Conservation (phyloP, 2,329 filamentous ascomycete species). For the Curvularia spicifera region DNA sequence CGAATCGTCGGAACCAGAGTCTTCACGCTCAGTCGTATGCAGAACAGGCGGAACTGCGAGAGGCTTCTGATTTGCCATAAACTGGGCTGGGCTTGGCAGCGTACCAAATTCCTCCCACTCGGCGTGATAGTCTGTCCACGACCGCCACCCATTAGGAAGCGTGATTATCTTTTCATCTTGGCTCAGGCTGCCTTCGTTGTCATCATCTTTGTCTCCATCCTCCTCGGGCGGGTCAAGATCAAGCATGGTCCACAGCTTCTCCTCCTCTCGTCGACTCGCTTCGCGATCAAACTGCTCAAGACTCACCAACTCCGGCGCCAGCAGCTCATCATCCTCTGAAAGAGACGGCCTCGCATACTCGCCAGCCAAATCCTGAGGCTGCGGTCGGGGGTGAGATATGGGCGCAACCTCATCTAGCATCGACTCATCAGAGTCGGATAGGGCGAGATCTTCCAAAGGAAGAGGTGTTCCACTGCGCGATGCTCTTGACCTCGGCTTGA, state of each 20-base stretch:
- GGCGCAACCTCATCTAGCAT: neutral
- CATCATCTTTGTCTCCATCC: slow-evolving; percentile 34
- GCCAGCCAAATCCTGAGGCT: slow-evolving; percentile 8
- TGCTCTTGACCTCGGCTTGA: slow-evolving; percentile 29
- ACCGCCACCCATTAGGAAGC: slow-evolving; percentile 57
- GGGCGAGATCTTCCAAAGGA: slow-evolving; percentile 24
- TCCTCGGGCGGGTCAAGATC: slow-evolving; percentile 31
- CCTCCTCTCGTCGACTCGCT: slow-evolving; percentile 55
- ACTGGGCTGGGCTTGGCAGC: slow-evolving; percentile 24
- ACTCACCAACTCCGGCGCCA: slow-evolving; percentile 3
- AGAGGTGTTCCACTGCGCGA: slow-evolving; percentile 38
- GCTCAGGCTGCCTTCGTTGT: slow-evolving; percentile 1
- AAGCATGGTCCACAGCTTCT: slow-evolving; percentile 54
- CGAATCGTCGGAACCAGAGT: slow-evolving; percentile 8
- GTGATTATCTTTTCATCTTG: slow-evolving; percentile 36
- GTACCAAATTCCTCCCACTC: slow-evolving; percentile 56
- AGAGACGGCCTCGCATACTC: slow-evolving; percentile 11
- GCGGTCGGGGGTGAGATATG: neutral
- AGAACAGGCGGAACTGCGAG: neutral
- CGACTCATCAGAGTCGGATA: slow-evolving; percentile 21
- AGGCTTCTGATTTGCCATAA: slow-evolving; percentile 30
- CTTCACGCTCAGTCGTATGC: neutral
- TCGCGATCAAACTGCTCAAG: slow-evolving; percentile 56
- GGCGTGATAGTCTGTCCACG: slow-evolving; percentile 53
- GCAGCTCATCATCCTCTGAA: neutral